These are phyloP conservation scores for Pseudohyphozyma bogoriensis DNA, from an alignment of 768 basidiomycete genomes.

Conservation along the genomic window DNA sequence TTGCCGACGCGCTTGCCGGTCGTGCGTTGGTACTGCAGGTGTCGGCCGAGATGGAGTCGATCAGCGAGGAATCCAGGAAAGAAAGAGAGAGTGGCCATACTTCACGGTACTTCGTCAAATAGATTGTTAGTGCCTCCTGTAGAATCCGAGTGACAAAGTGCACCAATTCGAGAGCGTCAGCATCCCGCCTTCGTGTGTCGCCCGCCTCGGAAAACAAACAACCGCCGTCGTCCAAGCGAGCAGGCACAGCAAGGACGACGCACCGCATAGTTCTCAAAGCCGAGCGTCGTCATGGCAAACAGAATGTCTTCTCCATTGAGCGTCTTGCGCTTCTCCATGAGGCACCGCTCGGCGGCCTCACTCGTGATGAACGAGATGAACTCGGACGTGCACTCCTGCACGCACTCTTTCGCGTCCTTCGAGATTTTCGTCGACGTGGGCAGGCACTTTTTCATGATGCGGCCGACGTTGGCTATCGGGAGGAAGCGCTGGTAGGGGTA, in stretches of 20 bases:
- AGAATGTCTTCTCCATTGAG: conserved; percentile 95
- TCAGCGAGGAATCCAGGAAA: no score
- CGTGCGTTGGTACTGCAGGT: conserved; percentile 10
- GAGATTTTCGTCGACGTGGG: conserved; percentile 88
- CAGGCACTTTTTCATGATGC: conserved; percentile 90
- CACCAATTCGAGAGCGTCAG: no score
- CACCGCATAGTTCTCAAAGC: conserved; percentile 97
- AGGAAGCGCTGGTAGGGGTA: conserved; percentile 25
- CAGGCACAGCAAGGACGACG: no score
- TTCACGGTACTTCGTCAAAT: conserved; percentile 57
- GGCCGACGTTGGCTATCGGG: conserved; percentile 87
- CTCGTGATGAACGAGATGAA: conserved; percentile 97
- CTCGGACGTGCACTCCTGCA: conserved; percentile 96
- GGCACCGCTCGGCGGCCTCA: conserved; percentile 88
- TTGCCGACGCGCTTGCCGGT: conserved; percentile 21
- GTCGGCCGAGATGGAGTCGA: neutral
- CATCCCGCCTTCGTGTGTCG: no score
- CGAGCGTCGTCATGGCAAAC: conserved; percentile 82
- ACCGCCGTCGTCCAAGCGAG: no score
- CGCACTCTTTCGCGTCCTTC: conserved; percentile 96
- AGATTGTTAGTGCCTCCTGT: conserved; percentile 86
- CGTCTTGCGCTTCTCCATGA: conserved; percentile 90
- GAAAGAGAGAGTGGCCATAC: neutral
- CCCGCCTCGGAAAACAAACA: no score
- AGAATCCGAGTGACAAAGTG: no score